These are phyloP conservation scores for Boletellus deceptivus DNA, from an alignment of 1,284 basidiomycete species.

Conservation along the genomic window DNA sequence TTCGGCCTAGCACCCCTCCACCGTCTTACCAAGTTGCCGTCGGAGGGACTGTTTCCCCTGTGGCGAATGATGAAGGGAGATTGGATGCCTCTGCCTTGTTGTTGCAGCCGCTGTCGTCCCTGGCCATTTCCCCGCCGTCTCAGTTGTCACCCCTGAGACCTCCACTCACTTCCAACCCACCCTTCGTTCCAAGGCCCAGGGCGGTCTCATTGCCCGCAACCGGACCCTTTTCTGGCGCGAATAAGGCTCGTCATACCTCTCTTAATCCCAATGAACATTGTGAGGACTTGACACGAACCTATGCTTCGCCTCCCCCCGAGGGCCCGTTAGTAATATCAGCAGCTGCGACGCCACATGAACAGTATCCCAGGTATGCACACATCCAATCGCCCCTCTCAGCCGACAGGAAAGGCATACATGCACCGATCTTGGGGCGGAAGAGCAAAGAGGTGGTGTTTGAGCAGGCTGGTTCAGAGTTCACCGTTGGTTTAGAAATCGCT, in stretches of 20 bases:
- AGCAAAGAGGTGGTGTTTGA: slow-evolving; percentile 28
- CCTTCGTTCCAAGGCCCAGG: slow-evolving; percentile 24
- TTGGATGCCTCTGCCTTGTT: slow-evolving; percentile 29
- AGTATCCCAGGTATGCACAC: slow-evolving; percentile 30
- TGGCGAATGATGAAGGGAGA: not conserved
- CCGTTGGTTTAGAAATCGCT: slow-evolving; percentile 32
- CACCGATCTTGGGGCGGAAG: slow-evolving; percentile 12
- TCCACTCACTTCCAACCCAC: slow-evolving; percentile 6
- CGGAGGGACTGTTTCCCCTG: not conserved
- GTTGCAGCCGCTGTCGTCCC: slow-evolving; percentile 27
- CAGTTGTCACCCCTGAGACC: slow-evolving; percentile 5
- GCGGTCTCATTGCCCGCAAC: slow-evolving; percentile 22
- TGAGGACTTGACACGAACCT: slow-evolving; percentile 30
- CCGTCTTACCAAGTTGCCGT: slow-evolving; percentile 23
- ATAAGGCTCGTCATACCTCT: slow-evolving; percentile 17
- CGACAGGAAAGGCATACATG: slow-evolving; percentile 15
- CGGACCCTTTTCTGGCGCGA: slow-evolving; percentile 1
- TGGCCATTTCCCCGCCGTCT: slow-evolving; percentile 11
- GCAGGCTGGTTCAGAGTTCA: slow-evolving; percentile 30
- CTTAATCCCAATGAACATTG: slow-evolving; percentile 11
- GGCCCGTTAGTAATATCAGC: slow-evolving; percentile 26
- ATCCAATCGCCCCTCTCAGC: slow-evolving; percentile 13
- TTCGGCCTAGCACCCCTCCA: slow-evolving; percentile 24
- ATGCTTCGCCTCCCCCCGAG: slow-evolving; percentile 31
- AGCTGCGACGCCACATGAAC: slow-evolving; percentile 19